Evolutionary conservation across 768 basidiomycete species (phyloP), one percentile per base, ranked within the genome.

Genomic region (Psilocybe subaeruginosa): DNA sequence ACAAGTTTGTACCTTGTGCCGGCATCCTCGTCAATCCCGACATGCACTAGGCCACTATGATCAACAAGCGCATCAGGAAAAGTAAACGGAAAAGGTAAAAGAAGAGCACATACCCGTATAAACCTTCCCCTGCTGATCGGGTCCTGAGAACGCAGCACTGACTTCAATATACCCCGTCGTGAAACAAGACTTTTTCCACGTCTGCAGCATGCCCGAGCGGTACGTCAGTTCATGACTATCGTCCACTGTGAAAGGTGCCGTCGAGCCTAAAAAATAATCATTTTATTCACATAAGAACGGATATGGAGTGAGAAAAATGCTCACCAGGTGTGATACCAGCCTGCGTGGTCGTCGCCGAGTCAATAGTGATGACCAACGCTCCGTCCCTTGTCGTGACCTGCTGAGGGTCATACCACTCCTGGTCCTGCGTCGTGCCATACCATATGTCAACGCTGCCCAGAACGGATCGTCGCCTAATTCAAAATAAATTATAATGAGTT

Each of bases 181-280:
- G 69, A 93, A 93, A 73, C 91, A 95, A 69, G 94, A 88, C 79
- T 95, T 93, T 75, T 95, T 95, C 93, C 93, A 95, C 43, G 85
- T 85, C 75, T 94, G 92, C 3, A 95, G 76, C 91, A 94, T 93
- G 4, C 88, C 92, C 69, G 78, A 86, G 66, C 84, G 77, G 69
- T 88, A 95, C 43, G 77, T 77, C 60, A 91, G 79, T 5, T 77
- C 77, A 70, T 94, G 87, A 65, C 87, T 84, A 23, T 78, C 67
- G 0, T 64, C 77, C 3, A 61, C n/a, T 0, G 78, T 80, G 59
- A 83, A 81, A 0, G 81, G 80, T 0, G 81, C 80, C 0, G 81
- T 81, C 1, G 80, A 81, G 37, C 74, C 78, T 77, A 47, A 64
- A 45, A 16, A 14, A 54, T 9, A 1, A 55, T 5, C 17, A 14